Conservation (phyloP, 2,329 filamentous ascomycete genomes). For the Ceratocystiopsis minuta region DNA sequence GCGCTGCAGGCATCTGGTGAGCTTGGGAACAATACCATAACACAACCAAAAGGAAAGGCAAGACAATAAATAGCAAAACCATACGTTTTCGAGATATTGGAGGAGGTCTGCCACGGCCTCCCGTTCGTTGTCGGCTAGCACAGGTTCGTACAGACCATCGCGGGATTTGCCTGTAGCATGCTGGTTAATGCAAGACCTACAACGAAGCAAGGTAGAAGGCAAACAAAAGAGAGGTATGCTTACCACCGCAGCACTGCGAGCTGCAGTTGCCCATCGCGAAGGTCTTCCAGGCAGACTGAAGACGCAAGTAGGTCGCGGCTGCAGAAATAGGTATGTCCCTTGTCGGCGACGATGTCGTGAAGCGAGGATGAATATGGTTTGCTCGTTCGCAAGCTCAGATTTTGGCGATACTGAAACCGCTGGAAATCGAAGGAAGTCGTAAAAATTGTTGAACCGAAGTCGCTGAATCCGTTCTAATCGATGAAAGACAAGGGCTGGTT, state of each 20-base stretch:
- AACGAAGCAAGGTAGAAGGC: too few species aligned
- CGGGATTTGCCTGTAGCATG: slow-evolving; percentile 45
- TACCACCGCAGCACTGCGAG: slow-evolving; percentile 45
- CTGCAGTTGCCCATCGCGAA: slow-evolving; percentile 41
- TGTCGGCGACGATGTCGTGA: too few species aligned
- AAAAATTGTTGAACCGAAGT: too few species aligned
- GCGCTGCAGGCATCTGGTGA: slow-evolving; percentile 37
- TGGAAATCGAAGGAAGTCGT: too few species aligned
- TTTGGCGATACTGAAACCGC: too few species aligned
- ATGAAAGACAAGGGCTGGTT: too few species aligned
- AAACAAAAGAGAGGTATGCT: neutral
- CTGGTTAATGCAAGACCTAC: too few species aligned
- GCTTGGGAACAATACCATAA: neutral
- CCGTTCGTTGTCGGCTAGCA: slow-evolving; percentile 86
- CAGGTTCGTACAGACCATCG: slow-evolving; percentile 69
- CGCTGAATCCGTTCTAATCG: too few species aligned
- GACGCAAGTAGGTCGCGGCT: neutral
- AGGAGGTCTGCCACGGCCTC: slow-evolving; percentile 92
- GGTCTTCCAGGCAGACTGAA: neutral
- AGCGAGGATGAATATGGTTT: too few species aligned
- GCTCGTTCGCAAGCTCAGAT: too few species aligned
- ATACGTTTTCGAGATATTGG: slow-evolving; percentile 89
- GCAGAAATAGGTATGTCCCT: too few species aligned
- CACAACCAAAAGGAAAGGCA: neutral
- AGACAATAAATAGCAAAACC: slow-evolving; percentile 16